Conservation (phyloP, 495 filamentous ascomycete species). For the Aspergillus biplanus region DNA sequence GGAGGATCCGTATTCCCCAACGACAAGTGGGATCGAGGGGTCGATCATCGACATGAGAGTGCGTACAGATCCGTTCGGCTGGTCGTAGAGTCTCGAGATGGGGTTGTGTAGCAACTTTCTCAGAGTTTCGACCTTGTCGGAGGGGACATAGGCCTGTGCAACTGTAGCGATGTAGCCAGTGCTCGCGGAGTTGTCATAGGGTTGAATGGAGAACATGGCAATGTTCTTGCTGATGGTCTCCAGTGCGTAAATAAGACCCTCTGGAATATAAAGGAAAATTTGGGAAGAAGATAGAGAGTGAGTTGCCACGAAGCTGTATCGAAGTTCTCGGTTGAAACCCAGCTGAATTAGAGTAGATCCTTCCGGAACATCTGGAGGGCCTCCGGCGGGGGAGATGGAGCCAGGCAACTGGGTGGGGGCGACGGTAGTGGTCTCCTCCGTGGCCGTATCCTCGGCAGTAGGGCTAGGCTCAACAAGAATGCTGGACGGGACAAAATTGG, state of each 20-base stretch:
- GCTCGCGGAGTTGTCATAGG: slow-evolving; percentile 70
- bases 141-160: slow-evolving; percentile 74
- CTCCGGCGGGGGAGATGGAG: slow-evolving; percentile 70
- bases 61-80: slow-evolving; percentile 56
- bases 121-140: slow-evolving; percentile 63
- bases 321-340: slow-evolving; percentile 77
- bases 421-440: slow-evolving; percentile 35
- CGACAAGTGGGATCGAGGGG: slow-evolving; percentile 76
- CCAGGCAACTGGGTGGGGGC: slow-evolving; percentile 67
- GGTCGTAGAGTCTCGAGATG: slow-evolving; percentile 71
- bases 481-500: slow-evolving; percentile 28
- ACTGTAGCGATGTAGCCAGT: slow-evolving; percentile 84
- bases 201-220: slow-evolving; percentile 71
- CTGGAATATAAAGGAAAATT: slow-evolving; percentile 81
- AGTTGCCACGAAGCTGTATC: slow-evolving; percentile 79
- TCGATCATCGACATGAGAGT: slow-evolving; percentile 83
- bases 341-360: slow-evolving; percentile 77
- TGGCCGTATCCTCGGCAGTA: slow-evolving; percentile 28
- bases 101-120: slow-evolving; percentile 67
- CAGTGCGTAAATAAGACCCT: slow-evolving; percentile 72
- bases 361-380: slow-evolving; percentile 54
- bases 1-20: slow-evolving; percentile 52
- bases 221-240: slow-evolving; percentile 54
- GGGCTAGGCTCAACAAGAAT: slow-evolving; percentile 29
- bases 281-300: slow-evolving; percentile 74